Evolutionary conservation across 2,329 filamentous ascomycete species (phyloP).

Genomic region (Aspergillus bombycis): DNA sequence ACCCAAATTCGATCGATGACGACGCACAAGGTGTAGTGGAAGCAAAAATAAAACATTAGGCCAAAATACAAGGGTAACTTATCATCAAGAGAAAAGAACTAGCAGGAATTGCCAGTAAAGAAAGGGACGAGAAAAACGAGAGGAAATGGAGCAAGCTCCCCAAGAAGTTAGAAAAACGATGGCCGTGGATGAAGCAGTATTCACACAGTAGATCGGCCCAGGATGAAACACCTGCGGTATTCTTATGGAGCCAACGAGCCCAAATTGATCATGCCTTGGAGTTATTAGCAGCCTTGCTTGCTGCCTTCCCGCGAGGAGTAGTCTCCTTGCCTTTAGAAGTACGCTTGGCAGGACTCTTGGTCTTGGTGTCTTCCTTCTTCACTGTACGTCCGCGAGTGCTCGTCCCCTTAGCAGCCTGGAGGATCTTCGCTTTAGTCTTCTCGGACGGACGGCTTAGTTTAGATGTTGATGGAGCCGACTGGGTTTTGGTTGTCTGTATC

Average conservation of each 20-base stretch:
- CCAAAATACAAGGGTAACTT: conserved; percentile 1
- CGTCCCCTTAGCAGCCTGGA: conserved; percentile 28
- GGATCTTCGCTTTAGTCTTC: conserved; percentile 34
- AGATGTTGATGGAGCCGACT: conserved; percentile 20
- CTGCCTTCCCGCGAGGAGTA: background rate
- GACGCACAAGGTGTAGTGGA: background rate
- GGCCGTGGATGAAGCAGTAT: background rate
- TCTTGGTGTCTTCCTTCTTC: conserved; percentile 15
- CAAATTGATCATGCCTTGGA: background rate
- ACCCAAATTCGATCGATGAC: background rate
- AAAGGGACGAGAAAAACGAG: background rate
- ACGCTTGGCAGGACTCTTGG: conserved; percentile 6
- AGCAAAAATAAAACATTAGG: background rate
- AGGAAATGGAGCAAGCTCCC: background rate
- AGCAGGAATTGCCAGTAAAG: background rate
- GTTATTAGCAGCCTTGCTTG: background rate
- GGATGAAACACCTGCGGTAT: background rate
- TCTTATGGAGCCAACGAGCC: background rate
- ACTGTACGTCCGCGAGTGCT: conserved; percentile 17
- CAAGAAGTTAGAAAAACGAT: background rate
- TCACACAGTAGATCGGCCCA: background rate
- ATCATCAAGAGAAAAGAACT: background rate
- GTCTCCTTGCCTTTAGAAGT: background rate
- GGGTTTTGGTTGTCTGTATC: conserved; percentile 17
- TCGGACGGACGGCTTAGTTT: conserved; percentile 33